Conservation (phyloP, 331 rosid genomes). For the Rosa hybrid region DNA sequence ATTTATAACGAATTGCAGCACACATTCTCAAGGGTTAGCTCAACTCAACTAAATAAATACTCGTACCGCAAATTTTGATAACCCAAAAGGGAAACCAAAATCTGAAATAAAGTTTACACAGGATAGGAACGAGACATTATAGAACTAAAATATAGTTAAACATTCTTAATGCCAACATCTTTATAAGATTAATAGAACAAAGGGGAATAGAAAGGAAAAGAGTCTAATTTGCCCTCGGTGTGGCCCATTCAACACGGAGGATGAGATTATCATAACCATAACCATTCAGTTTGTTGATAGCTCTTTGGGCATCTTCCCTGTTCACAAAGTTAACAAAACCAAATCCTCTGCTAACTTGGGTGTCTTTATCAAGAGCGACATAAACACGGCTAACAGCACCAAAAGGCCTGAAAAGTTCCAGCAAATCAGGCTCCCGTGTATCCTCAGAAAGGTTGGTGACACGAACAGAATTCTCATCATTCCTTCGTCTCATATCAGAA, state of each 20-base stretch:
- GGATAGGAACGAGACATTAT: background rate
- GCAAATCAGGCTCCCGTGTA: constrained; percentile 90
- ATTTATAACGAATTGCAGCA: background rate
- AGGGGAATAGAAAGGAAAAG: background rate
- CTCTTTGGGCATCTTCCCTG: constrained; percentile 95
- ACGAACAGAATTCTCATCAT: constrained; percentile 94
- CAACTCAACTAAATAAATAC: background rate
- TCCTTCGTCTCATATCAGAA: constrained; percentile 89
- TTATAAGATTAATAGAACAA: background rate
- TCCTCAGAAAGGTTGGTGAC: constrained; percentile 98
- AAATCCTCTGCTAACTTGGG: constrained; percentile 89
- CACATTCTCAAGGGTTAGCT: background rate
- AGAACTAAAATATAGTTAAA: constrained; percentile 11
- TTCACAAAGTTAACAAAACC: constrained; percentile 95
- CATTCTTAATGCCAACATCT: constrained; percentile 8
- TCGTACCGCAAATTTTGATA: background rate
- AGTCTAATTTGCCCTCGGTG: constrained; percentile 80
- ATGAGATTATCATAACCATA: constrained; percentile 97
- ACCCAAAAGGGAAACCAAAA: constrained; percentile 12
- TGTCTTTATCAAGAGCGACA: constrained; percentile 90
- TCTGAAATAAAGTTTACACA: background rate
- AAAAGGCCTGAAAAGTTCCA: constrained; percentile 90
- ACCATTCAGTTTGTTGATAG: constrained; percentile 95
- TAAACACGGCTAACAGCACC: constrained; percentile 91
- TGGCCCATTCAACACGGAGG: constrained; percentile 99